Evolutionary conservation across 2,329 filamentous ascomycete genomes (phyloP), one percentile per base, ranked within the genome.

Genomic region (Nigrograna mackinnonii): DNA sequence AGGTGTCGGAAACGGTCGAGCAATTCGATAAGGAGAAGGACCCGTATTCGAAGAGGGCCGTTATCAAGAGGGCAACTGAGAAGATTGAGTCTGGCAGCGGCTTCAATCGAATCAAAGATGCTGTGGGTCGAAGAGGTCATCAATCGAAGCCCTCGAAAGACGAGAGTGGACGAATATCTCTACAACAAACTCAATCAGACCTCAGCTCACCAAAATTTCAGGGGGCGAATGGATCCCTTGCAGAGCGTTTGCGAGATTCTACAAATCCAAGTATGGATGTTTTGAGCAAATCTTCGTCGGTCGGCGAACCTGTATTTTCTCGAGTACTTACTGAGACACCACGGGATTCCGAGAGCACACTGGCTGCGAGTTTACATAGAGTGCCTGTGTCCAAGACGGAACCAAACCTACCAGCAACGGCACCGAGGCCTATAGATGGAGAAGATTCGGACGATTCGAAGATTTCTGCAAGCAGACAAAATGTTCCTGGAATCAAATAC

Each of bases 21-120:
- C 55, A 49, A 11, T 36, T 49, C 12, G 82, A 83, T 20, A 81
- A 76, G 31, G 43, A 46, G 14, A 47, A 44, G 32, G 41, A 44
- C 21, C 70, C 77, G 17, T 64, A 82, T 18, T 80, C 84, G 21
- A 84, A 79, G 52, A 54, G 63, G 22, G 80, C 82, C 0, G 79
- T 90, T 13, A 87, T 91, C 66, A 94, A 89, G 64, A 87, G 85
- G 46, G 88, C 94, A 13, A 86, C 86, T 2, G 88, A 82, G 4
- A 86, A 87, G 52, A 87, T 81, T 49, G 90, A 95, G 67, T 88
- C 90, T 34, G 84, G 87, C 35, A 90, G 86, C 42, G 90, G 91
- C 0, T 79, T 96, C 42, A 88, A 87, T 2, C 84, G 89, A 24
- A 91, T 96, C 64, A 91, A 91, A 60, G 90, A 92, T 61, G 89